A percentile compares a stretch with the other conserved stretches of the same genome.
Conservation (phyloP, 345 rosid species). For the Eucalyptus cloeziana region DNA sequence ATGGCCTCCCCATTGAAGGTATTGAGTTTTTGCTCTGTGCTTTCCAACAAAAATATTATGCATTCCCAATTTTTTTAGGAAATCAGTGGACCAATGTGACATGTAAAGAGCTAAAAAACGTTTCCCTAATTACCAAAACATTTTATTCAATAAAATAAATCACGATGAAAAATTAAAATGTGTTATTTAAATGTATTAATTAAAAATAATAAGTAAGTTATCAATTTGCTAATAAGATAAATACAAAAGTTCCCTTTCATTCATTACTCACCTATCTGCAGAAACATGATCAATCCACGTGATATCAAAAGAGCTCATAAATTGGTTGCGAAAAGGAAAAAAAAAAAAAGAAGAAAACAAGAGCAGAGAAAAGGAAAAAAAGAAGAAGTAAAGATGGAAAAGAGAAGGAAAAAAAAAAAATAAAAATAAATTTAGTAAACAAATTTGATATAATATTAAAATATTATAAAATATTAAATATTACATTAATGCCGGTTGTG, state of each 20-base stretch:
- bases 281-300: not conserved
- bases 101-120: not conserved
- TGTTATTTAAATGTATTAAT: not conserved
- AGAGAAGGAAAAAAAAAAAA: too few relatives aligned
- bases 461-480: too few relatives aligned
- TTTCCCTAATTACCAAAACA: not conserved
- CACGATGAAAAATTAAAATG: not conserved
- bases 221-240: not conserved
- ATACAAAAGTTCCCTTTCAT: not conserved
- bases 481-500: too few relatives aligned
- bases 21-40: rapidly evolving
- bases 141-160: not conserved
- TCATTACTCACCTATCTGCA: not conserved
- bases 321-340: not conserved
- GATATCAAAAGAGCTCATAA: not conserved
- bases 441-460: too few relatives aligned
- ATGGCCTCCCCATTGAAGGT: too few relatives aligned
- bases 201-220: not conserved
- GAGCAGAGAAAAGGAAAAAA: too few relatives aligned
- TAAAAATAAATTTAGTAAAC: too few relatives aligned
- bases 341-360: too few relatives aligned
- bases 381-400: too few relatives aligned
- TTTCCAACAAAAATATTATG: not conserved
- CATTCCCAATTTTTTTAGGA: not conserved
- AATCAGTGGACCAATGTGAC: not conserved